Evolutionary conservation across 2,329 filamentous ascomycete genomes (phyloP).

Genomic region (Hysterium pulicare): DNA sequence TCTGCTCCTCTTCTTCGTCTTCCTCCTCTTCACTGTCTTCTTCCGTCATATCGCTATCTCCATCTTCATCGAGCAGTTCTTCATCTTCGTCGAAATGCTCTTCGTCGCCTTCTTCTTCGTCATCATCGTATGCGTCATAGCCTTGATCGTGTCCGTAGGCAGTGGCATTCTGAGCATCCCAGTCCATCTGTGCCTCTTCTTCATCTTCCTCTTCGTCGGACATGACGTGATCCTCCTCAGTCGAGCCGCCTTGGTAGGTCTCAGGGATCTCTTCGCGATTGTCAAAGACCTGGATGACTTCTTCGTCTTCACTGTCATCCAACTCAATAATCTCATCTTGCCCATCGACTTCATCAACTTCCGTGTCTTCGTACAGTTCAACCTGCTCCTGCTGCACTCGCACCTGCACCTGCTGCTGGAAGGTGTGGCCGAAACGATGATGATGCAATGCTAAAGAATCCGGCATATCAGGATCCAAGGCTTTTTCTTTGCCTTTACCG

Average conservation of each 20-base stretch:
- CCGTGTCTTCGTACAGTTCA: background rate
- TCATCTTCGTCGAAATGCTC: slow-evolving; percentile 9
- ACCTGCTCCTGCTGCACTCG: too few species aligned
- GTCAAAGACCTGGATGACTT: background rate
- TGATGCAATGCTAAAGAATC: background rate
- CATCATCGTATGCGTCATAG: slow-evolving; percentile 8
- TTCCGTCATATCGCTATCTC: slow-evolving; percentile 6
- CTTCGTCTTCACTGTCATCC: background rate
- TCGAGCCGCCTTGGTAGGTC: slow-evolving; percentile 6
- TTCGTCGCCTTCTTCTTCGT: slow-evolving; percentile 10
- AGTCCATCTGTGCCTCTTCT: slow-evolving; percentile 5
- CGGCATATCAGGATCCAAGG: too few species aligned
- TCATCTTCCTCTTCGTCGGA: background rate
- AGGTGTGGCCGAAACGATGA: background rate
- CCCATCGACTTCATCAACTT: background rate
- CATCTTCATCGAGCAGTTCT: slow-evolving; percentile 13
- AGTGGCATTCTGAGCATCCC: slow-evolving; percentile 6
- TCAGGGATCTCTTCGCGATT: background rate
- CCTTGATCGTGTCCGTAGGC: slow-evolving; percentile 2
- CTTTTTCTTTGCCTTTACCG: background rate
- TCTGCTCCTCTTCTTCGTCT: slow-evolving; percentile 6
- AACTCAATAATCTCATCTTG: background rate
- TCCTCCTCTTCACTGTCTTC: background rate
- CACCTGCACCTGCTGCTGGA: too few species aligned
- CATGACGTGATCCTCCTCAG: background rate